These are phyloP conservation scores for Microcyclospora pomicola DNA, from an alignment of 2,329 filamentous ascomycete species.

Conservation along the genomic window DNA sequence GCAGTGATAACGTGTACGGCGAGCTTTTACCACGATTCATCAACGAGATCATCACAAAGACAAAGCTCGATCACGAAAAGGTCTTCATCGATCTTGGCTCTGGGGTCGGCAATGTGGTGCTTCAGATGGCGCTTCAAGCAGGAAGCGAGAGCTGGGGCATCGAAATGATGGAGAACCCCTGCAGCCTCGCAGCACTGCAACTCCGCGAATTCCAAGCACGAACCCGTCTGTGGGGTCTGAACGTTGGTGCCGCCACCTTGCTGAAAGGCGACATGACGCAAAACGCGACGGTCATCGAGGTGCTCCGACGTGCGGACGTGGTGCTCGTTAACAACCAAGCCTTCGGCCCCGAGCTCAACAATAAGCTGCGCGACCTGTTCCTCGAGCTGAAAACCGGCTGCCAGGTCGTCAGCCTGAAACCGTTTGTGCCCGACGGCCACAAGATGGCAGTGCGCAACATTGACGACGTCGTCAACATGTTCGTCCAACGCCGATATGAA, in stretches of 20 bases:
- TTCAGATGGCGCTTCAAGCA: conserved; percentile 85
- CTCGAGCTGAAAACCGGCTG: conserved; percentile 84
- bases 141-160: conserved; percentile 94
- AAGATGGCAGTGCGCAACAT: conserved; percentile 60
- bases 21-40: conserved; percentile 79
- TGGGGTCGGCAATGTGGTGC: conserved; percentile 86
- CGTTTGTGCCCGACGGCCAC: conserved; percentile 71
- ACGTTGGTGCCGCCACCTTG: conserved; percentile 64
- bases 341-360: conserved; percentile 78
- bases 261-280: conserved; percentile 74
- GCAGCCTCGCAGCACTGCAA: conserved; percentile 67
- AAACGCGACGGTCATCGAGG: conserved; percentile 53
- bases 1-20: conserved; percentile 87
- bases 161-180: conserved; percentile 88
- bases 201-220: conserved; percentile 71
- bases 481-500: conserved; percentile 58
- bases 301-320: conserved; percentile 78
- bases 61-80: conserved; percentile 64
- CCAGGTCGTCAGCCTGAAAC: conserved; percentile 81
- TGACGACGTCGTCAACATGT: conserved; percentile 67
- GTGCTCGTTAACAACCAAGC: conserved; percentile 96
- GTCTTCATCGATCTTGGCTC: conserved; percentile 92
- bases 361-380: conserved; percentile 74
- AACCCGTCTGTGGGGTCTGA: conserved; percentile 77
- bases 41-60: conserved; percentile 65